phyloP scores from a whole-genome alignment of 2,329 filamentous ascomycete species.

The Cercospora citrullina region DNA sequence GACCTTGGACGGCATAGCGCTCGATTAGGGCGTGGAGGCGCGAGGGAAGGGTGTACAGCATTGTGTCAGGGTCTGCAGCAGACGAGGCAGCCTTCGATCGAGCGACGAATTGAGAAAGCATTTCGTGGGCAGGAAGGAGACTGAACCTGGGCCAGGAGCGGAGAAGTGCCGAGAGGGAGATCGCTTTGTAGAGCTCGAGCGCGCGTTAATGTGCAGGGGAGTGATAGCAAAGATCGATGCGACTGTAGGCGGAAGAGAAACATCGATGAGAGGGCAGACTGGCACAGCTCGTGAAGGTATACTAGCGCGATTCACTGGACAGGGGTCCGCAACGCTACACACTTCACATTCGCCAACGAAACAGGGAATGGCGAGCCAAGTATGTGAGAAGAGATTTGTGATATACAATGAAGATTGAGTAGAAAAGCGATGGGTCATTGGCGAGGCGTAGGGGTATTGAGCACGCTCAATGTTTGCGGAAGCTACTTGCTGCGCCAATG shows the following conservation, averaged over 20 bases:
- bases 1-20: background rate
- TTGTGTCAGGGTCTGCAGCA: background rate
- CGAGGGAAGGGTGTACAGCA: background rate
- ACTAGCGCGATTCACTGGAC: background rate
- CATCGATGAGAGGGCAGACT: background rate
- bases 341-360: background rate
- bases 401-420: background rate
- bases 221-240: background rate
- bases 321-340: background rate
- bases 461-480: background rate
- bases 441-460: background rate
- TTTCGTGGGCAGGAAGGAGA: background rate
- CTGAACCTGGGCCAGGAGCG: background rate
- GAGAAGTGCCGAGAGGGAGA: background rate
- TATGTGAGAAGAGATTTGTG: background rate
- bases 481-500: background rate
- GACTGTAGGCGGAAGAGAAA: background rate
- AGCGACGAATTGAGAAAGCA: background rate
- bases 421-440: background rate
- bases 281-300: background rate
- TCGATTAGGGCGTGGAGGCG: background rate
- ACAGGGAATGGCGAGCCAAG: background rate
- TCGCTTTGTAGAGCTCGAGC: background rate
- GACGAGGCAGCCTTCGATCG: background rate
- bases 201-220: background rate